These are phyloP conservation scores for Russula dissimulans DNA, from an alignment of 768 basidiomycete genomes.

Conservation along the genomic window DNA sequence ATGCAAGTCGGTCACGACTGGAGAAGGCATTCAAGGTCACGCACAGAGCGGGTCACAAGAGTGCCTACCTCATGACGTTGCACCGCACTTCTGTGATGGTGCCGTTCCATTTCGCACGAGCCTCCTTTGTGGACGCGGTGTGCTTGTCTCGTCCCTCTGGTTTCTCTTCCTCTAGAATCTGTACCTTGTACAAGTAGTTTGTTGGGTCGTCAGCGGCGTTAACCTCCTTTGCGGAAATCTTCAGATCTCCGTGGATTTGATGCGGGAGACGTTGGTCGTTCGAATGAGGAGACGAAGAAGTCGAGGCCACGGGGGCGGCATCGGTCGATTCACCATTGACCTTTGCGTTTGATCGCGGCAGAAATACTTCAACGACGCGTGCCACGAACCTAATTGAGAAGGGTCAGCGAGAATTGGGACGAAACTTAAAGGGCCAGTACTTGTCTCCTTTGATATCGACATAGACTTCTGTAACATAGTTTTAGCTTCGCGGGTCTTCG, in stretches of 20 bases:
- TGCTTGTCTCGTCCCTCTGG: slow-evolving; percentile 55
- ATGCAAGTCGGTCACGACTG: slow-evolving; percentile 91
- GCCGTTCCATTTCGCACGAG: slow-evolving; percentile 57
- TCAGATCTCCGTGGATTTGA: slow-evolving; percentile 70
- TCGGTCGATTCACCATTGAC: slow-evolving; percentile 15
- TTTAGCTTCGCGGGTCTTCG: background rate
- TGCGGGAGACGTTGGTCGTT: slow-evolving; percentile 46
- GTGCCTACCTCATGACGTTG: slow-evolving; percentile 63
- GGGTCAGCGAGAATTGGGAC: slow-evolving; percentile 14
- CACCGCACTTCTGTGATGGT: slow-evolving; percentile 80
- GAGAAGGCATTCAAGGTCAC: background rate
- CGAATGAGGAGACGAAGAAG: slow-evolving; percentile 30
- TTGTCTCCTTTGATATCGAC: slow-evolving; percentile 85
- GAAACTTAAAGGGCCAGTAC: slow-evolving; percentile 33
- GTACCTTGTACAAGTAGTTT: slow-evolving; percentile 81
- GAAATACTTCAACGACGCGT: slow-evolving; percentile 68
- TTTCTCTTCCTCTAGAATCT: slow-evolving; percentile 67
- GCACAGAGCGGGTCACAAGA: background rate
- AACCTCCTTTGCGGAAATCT: slow-evolving; percentile 61
- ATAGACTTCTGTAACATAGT: slow-evolving; percentile 52
- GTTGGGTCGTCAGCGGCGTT: slow-evolving; percentile 65
- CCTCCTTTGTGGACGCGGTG: slow-evolving; percentile 42
- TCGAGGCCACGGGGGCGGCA: slow-evolving; percentile 24
- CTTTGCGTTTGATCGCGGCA: slow-evolving; percentile 32
- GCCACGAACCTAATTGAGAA: slow-evolving; percentile 61